Evolutionary conservation across 2,329 filamentous ascomycete genomes (phyloP).

Genomic region (Plectosphaerella cucumerina): DNA sequence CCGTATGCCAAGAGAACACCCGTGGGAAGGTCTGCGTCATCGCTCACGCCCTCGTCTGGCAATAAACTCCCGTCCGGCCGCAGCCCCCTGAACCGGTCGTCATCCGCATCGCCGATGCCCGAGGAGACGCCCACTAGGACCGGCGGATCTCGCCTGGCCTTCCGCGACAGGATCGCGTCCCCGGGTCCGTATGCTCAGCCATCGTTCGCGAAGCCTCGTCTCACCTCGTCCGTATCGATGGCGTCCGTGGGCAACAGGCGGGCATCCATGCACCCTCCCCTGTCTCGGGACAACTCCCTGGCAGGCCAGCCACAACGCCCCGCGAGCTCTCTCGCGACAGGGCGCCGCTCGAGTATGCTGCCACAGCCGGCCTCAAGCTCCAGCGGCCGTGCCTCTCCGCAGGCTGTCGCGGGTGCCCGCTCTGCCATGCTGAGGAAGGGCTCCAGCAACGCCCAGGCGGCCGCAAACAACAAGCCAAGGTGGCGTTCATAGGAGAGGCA

Average conservation of each 20-base stretch:
- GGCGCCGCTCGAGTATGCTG: constrained; percentile 49
- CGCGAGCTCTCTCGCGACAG: constrained; percentile 51
- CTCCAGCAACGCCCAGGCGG: constrained; percentile 21
- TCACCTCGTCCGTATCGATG: constrained; percentile 39
- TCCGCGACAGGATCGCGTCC: constrained; percentile 48
- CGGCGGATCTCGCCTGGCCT: constrained; percentile 42
- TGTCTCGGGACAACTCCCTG: constrained; percentile 22
- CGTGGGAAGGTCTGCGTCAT: constrained; percentile 36
- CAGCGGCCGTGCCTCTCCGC: constrained; percentile 44
- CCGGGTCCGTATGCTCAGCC: constrained; percentile 45
- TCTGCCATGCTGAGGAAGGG: constrained; percentile 34
- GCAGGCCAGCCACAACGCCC: constrained; percentile 37
- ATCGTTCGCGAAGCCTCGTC: constrained; percentile 37
- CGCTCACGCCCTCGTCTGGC: constrained; percentile 34
- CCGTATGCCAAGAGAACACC: constrained; percentile 45
- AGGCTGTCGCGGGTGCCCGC: constrained; percentile 40
- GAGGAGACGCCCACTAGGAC: constrained; percentile 41
- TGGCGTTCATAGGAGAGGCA: constrained; percentile 36
- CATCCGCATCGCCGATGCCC: constrained; percentile 43
- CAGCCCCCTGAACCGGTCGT: constrained; percentile 40
- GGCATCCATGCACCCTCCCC: constrained; percentile 48
- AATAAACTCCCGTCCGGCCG: constrained; percentile 47
- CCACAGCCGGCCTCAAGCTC: constrained; percentile 37
- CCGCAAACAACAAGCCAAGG: constrained; percentile 38
- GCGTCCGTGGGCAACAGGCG: constrained; percentile 41